These are phyloP conservation scores for Pseudocercospora musae DNA, from an alignment of 2,329 filamentous ascomycete genomes.

Conservation along the genomic window DNA sequence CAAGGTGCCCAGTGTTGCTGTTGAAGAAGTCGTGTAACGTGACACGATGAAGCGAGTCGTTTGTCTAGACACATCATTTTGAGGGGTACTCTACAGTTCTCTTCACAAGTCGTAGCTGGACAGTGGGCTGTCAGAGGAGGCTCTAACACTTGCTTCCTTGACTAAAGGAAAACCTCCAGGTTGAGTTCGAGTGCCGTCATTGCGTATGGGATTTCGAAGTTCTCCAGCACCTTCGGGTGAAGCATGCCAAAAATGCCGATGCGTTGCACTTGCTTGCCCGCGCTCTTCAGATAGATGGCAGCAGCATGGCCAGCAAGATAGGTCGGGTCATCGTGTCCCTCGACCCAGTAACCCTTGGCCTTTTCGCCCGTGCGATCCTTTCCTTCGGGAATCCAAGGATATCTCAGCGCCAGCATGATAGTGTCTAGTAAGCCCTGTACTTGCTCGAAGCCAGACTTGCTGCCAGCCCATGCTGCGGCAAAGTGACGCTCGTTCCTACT, in stretches of 20 bases:
- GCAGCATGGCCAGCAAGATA: slow-evolving; percentile 91
- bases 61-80: background rate
- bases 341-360: slow-evolving; percentile 75
- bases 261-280: slow-evolving; percentile 63
- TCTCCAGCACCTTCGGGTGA: slow-evolving; percentile 88
- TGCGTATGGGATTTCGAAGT: slow-evolving; percentile 89
- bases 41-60: background rate
- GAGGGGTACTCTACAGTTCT: background rate
- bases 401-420: slow-evolving; percentile 86
- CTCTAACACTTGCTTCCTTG: background rate
- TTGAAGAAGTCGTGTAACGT: background rate
- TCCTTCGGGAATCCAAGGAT: slow-evolving; percentile 72
- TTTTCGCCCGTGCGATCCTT: slow-evolving; percentile 59
- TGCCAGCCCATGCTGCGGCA: slow-evolving; percentile 92
- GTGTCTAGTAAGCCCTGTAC: slow-evolving; percentile 93
- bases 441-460: slow-evolving; percentile 89
- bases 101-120: background rate
- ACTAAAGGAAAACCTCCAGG: slow-evolving; percentile 82
- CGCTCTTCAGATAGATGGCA: slow-evolving; percentile 72
- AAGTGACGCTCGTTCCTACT: slow-evolving; percentile 92
- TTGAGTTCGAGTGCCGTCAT: slow-evolving; percentile 94
- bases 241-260: slow-evolving; percentile 93
- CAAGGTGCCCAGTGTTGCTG: background rate
- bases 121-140: background rate
- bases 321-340: slow-evolving; percentile 84